Base-by-base conservation (phyloP, 2,329 filamentous ascomycete genomes). In the Talaromyces sp. region DNA sequence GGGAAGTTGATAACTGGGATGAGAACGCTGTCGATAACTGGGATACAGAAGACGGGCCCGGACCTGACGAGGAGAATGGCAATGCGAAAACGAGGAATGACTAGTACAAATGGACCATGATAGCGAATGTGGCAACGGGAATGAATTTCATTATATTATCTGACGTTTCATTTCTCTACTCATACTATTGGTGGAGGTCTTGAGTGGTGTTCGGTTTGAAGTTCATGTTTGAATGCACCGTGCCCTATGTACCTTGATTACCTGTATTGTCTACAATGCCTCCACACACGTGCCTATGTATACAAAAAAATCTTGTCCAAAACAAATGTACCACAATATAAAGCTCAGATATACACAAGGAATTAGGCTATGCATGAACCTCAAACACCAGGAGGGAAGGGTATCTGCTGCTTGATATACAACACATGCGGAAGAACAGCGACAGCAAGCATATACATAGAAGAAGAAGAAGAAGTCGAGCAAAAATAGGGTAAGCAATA, bases 1-100 rank as follows among this genome's bases (percentile, higher is more conserved):
- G 94, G 66, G 91, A 96, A 79, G 85, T 97, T 8, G 93, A 97
- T 74, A 92, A 94, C 70, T 97, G 93, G 93, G 93, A 97, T 73
- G 93, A 97, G 80, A 95, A 97, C 77, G 85, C 82, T 1, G 86
- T 87, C 66, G 86, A 88, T 70, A 82, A 81, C 70, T 90, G 87
- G 87, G 87, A 89, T 61, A 84, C 86, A 2, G 86, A 87, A 35
- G 86, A 83, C 57, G 76, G 71, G 1, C 73, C 73, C 47, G 73
- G 71, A n/a, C 63, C 60, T 31, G 56, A 47, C 27, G 62, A 67
- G 50, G 65, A 67, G 41, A 57, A 50, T 49, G 59, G 56, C 54
- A 52, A 67, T 61, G 65, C 27, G 35, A 67, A 66, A 45, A 67
- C 33, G 66, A 67, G 65, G 59, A 67, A 59, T 65, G 65, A 67